A percentile compares a stretch with the other conserved stretches of the same genome.
Evolutionary conservation across 2,329 filamentous ascomycete species (phyloP).

Genomic region (Talaromyces sp.): DNA sequence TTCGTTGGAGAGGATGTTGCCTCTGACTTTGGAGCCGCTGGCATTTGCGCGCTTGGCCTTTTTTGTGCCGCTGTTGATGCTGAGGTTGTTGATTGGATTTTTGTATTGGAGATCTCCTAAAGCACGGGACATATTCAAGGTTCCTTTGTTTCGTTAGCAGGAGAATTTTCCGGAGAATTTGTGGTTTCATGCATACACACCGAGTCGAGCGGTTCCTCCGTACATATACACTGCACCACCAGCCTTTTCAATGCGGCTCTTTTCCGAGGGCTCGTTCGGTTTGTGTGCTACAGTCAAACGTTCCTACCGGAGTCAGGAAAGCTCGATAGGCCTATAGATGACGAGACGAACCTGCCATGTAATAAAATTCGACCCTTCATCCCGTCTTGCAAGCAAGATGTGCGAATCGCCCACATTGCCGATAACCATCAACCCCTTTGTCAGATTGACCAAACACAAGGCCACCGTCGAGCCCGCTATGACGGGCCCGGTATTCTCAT

Average conservation of each 20-base stretch:
- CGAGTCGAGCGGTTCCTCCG: conserved; percentile 29
- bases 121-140: conserved; percentile 37
- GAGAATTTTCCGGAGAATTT: no score
- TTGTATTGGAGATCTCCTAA: conserved; percentile 39
- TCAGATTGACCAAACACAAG: conserved; percentile 33
- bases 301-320: conserved; percentile 23
- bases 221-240: conserved; percentile 28
- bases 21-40: conserved; percentile 22
- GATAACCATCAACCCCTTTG: conserved; percentile 30
- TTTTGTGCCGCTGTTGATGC: conserved; percentile 16
- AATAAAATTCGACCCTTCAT: conserved; percentile 25
- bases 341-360: conserved; percentile 17
- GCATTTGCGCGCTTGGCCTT: conserved; percentile 21
- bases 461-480: conserved; percentile 34
- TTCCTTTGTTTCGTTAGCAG: conserved; percentile 19
- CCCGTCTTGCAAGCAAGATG: conserved; percentile 32
- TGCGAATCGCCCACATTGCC: conserved; percentile 37
- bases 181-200: conserved; percentile 19
- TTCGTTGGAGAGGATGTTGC: conserved; percentile 33
- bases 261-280: conserved; percentile 29
- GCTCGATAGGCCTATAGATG: no score
- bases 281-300: conserved; percentile 34
- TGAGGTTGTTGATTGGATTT: conserved; percentile 30
- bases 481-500: conserved; percentile 26
- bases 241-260: conserved; percentile 30